phyloP scores from a whole-genome alignment of 2,329 filamentous ascomycete species.

The Pyrenophora teres region DNA sequence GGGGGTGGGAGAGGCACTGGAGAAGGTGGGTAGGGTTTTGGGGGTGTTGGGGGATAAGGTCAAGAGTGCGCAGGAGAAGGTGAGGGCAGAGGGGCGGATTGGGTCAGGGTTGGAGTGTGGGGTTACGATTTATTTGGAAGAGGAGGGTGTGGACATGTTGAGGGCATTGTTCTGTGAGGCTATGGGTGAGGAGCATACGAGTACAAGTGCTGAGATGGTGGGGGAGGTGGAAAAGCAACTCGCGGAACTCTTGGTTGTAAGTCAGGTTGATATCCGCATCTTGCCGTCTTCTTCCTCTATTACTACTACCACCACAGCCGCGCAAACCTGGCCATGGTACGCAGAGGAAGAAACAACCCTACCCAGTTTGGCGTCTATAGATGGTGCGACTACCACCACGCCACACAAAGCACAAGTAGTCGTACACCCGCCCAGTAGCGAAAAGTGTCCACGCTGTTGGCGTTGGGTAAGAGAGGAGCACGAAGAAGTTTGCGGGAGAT shows the following conservation, averaged over 20 bases:
- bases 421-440: constrained; percentile 53
- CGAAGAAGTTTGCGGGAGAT: constrained; percentile 72
- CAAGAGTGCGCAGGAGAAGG: constrained; percentile 75
- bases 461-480: constrained; percentile 73
- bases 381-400: background rate
- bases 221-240: constrained; percentile 34
- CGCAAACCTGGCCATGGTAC: constrained; percentile 15
- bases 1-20: too few relatives aligned
- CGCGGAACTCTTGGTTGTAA: constrained; percentile 51
- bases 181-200: too few relatives aligned
- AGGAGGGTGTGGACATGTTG: background rate
- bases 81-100: constrained; percentile 71
- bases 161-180: too few relatives aligned
- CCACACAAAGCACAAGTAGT: constrained; percentile 30
- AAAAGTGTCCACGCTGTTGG: constrained; percentile 91
- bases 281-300: background rate
- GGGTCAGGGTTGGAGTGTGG: constrained; percentile 81
- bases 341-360: constrained; percentile 40
- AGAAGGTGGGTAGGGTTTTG: too few relatives aligned
- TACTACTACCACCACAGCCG: constrained; percentile 5
- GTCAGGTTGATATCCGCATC: constrained; percentile 32
- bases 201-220: too few relatives aligned
- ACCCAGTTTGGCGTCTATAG: background rate
- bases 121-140: constrained; percentile 53
- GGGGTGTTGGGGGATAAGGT: constrained; percentile 63